These are phyloP conservation scores for Tothia fuscella DNA, from an alignment of 2,329 filamentous ascomycete species.

Conservation along the genomic window DNA sequence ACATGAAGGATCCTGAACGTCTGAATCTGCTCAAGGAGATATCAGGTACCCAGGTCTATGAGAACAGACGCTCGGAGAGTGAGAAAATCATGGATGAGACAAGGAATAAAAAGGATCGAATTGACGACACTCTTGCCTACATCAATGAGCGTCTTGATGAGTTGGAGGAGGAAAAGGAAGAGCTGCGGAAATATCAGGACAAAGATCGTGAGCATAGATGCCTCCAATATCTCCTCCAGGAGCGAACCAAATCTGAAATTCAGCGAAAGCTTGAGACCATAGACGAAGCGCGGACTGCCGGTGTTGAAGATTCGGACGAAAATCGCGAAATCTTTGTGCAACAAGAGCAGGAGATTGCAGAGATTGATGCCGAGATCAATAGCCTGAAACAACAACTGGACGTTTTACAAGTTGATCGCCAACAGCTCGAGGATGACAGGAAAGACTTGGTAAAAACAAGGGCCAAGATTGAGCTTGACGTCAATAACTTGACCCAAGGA, in stretches of 20 bases:
- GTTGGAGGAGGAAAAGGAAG: conserved; percentile 94
- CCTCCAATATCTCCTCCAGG: conserved; percentile 88
- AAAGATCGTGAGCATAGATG: conserved; percentile 87
- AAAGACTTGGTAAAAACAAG: conserved; percentile 66
- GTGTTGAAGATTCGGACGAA: conserved; percentile 73
- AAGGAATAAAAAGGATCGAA: conserved; percentile 86
- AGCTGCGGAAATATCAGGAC: conserved; percentile 84
- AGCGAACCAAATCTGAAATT: conserved; percentile 74
- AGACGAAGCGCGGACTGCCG: conserved; percentile 68
- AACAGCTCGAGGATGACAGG: conserved; percentile 80
- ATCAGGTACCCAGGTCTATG: conserved; percentile 95
- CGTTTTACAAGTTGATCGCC: conserved; percentile 70
- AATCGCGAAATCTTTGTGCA: conserved; percentile 65
- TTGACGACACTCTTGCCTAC: conserved; percentile 81
- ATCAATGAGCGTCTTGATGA: conserved; percentile 84
- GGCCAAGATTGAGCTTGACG: conserved; percentile 76
- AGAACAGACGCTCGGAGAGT: conserved; percentile 79
- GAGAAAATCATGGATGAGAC: conserved; percentile 96
- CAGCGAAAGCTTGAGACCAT: conserved; percentile 68
- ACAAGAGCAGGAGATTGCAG: conserved; percentile 66
- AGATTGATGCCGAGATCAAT: conserved; percentile 67
- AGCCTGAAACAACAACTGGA: conserved; percentile 73
- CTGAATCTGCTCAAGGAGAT: conserved; percentile 90
- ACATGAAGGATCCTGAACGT: conserved; percentile 94
- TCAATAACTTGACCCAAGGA: conserved; percentile 72